A percentile compares a stretch with the other conserved stretches of the same genome.
Conservation (phyloP, 805 yeast species). For the Candida oleophila region DNA sequence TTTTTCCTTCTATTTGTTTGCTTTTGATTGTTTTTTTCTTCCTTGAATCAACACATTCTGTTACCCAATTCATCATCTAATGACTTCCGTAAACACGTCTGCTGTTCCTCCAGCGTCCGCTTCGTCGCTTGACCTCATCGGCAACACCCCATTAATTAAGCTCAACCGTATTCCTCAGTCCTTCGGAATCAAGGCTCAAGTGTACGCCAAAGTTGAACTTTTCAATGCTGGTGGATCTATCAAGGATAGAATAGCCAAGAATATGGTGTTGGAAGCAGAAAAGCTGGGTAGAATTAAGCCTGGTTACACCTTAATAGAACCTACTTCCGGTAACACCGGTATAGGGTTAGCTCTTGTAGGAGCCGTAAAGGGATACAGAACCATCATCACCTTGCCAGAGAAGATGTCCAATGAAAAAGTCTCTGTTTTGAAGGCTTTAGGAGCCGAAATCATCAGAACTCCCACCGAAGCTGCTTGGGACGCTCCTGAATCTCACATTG, state of each 20-base stretch:
- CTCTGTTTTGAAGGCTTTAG: constrained; percentile 81
- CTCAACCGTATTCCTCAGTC: constrained; percentile 76
- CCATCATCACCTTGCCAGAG: constrained; percentile 85
- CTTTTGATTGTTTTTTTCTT: background rate
- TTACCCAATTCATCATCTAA: background rate
- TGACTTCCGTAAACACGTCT: constrained; percentile 7
- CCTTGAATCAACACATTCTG: background rate
- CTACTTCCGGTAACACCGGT: constrained; percentile 91
- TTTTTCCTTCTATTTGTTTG: background rate
- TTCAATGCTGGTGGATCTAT: constrained; percentile 91
- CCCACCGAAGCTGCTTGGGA: constrained; percentile 95
- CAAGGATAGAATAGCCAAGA: constrained; percentile 83
- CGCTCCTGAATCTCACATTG: constrained; percentile 87
- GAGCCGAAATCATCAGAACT: constrained; percentile 88
- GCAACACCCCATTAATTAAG: constrained; percentile 79
- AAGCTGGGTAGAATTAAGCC: constrained; percentile 74
- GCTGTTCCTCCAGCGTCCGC: constrained; percentile 40
- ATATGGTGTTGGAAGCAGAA: constrained; percentile 87
- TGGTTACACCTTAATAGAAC: constrained; percentile 83
- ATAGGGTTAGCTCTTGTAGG: constrained; percentile 86
- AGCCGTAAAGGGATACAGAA: constrained; percentile 83
- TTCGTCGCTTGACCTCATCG: constrained; percentile 71
- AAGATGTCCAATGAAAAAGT: constrained; percentile 92
- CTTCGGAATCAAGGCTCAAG: constrained; percentile 67
- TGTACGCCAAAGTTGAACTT: constrained; percentile 73